These are phyloP conservation scores for Trichothecium roseum DNA, from an alignment of 2,329 filamentous ascomycete genomes.

Conservation along the genomic window DNA sequence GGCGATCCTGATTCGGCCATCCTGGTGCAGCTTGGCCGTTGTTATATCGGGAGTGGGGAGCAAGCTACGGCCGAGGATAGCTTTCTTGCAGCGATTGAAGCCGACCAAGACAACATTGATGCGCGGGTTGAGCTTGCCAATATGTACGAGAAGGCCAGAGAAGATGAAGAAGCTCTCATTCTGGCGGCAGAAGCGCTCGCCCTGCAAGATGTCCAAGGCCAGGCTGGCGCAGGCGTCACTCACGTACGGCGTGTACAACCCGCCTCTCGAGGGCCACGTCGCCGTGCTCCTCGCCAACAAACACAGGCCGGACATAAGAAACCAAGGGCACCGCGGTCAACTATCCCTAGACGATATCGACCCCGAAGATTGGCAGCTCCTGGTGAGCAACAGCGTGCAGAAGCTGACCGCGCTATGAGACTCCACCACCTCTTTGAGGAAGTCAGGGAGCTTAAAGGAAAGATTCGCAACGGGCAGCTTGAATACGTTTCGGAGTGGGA, in stretches of 20 bases:
- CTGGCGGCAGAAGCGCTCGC: conserved; percentile 66
- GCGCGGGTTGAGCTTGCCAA: conserved; percentile 72
- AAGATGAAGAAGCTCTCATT: conserved; percentile 66
- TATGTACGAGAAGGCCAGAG: conserved; percentile 67
- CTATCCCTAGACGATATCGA: conserved; percentile 30
- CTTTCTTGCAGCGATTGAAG: conserved; percentile 64
- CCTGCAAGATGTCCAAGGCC: conserved; percentile 40
- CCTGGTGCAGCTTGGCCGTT: conserved; percentile 50
- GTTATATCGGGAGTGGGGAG: conserved; percentile 55
- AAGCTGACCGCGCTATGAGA: conserved; percentile 28
- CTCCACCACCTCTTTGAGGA: conserved; percentile 30
- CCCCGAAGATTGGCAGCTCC: conserved; percentile 34
- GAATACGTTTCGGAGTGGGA: conserved; percentile 44
- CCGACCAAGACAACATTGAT: conserved; percentile 62
- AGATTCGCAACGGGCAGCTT: conserved; percentile 28
- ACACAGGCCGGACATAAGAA: too few species aligned
- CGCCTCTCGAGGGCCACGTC: too few species aligned
- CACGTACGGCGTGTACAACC: too few species aligned
- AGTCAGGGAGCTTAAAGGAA: conserved; percentile 29
- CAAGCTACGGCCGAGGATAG: conserved; percentile 64
- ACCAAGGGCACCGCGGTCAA: conserved; percentile 1
- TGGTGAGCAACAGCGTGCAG: conserved; percentile 32
- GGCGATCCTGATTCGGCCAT: conserved; percentile 40
- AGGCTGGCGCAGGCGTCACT: conserved; percentile 2
- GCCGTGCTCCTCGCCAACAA: too few species aligned